These are phyloP conservation scores for Alternaria brassicae DNA, from an alignment of 2,329 filamentous ascomycete genomes.

Conservation along the genomic window DNA sequence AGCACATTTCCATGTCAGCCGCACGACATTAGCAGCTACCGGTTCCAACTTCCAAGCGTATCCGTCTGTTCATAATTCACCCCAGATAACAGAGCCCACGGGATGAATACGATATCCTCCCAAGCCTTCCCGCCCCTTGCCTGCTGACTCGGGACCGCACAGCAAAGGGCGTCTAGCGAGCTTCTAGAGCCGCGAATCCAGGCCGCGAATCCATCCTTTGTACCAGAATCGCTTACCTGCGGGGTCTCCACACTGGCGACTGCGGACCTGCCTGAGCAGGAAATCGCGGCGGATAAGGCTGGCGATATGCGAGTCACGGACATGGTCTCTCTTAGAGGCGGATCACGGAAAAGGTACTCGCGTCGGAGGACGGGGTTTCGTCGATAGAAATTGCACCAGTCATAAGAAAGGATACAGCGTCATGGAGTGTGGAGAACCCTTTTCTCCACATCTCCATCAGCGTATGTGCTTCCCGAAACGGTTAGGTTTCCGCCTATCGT, in stretches of 20 bases:
- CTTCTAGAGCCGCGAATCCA: constrained; percentile 20
- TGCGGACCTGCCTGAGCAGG: constrained; percentile 15
- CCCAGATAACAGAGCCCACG: constrained; percentile 5
- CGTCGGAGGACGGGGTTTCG: constrained; percentile 6
- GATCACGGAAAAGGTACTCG: constrained; percentile 1
- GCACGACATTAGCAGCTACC: constrained; percentile 6
- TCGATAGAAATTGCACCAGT: constrained; percentile 16
- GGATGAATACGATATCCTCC: constrained; percentile 4
- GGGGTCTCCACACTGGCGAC: constrained; percentile 15
- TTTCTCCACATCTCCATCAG: constrained; percentile 8
- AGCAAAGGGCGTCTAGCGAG: constrained; percentile 34
- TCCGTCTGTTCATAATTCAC: neutral
- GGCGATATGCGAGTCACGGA: constrained; percentile 10
- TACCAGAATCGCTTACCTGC: constrained; percentile 12
- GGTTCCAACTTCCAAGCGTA: neutral
- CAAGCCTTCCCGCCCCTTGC: constrained; percentile 22
- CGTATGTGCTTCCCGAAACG: constrained; percentile 3
- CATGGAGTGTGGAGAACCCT: constrained; percentile 10
- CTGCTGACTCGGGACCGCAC: constrained; percentile 27
- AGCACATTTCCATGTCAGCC: constrained; percentile 14
- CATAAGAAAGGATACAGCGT: constrained; percentile 2
- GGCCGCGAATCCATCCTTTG: constrained; percentile 13
- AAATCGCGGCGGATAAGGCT: constrained; percentile 16
- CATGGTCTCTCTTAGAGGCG: neutral
- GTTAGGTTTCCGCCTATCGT: constrained; percentile 1